These are phyloP conservation scores for Micractinium conductrix DNA, from an alignment of 139 green algal species.

Conservation along the genomic window DNA sequence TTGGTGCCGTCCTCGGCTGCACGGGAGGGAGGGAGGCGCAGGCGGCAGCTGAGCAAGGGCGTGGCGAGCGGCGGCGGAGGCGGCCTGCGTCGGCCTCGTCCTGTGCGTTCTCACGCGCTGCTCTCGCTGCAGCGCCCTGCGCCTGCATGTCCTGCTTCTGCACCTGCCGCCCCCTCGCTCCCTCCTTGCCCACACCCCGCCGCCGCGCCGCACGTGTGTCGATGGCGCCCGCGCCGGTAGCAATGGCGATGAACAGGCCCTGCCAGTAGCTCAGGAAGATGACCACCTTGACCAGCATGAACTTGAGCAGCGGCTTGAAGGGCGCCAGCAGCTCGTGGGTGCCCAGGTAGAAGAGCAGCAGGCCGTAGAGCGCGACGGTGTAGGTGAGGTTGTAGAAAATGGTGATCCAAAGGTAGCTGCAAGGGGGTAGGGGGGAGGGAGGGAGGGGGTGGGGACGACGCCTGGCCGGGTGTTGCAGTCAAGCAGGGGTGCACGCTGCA, in stretches of 20 bases:
- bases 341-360: constrained; percentile 97
- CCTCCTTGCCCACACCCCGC: too few relatives aligned
- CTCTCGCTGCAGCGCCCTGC: too few relatives aligned
- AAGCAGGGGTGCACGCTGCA: too few relatives aligned
- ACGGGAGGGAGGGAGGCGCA: neutral
- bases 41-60: too few relatives aligned
- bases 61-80: too few relatives aligned
- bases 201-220: constrained; percentile 8
- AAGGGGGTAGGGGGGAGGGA: neutral
- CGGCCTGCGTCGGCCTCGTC: too few relatives aligned
- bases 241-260: constrained; percentile 79
- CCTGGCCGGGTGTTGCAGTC: too few relatives aligned
- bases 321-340: constrained; percentile 90
- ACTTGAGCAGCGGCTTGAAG: constrained; percentile 96
- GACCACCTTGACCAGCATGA: constrained; percentile 94
- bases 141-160: too few relatives aligned
- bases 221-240: constrained; percentile 60
- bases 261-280: constrained; percentile 99
- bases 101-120: too few relatives aligned
- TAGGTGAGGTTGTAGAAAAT: constrained; percentile 98
- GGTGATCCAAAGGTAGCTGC: constrained; percentile 83
- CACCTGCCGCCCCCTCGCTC: too few relatives aligned
- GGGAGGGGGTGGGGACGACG: too few relatives aligned
- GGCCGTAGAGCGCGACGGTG: constrained; percentile 87
- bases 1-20: constrained; percentile 71